Conservation (phyloP, 345 rosid species). For the Citrus glauca region DNA sequence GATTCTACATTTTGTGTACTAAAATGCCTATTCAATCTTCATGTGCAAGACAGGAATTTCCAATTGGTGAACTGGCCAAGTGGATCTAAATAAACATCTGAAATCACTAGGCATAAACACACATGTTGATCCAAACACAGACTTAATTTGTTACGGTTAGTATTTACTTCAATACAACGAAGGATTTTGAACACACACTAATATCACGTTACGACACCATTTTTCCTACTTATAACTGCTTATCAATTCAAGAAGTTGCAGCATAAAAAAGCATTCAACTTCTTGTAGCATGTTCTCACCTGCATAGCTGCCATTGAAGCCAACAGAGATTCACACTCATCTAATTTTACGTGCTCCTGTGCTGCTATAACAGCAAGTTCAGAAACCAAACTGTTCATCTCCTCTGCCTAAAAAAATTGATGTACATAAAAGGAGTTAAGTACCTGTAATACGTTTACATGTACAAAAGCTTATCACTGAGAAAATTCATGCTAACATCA, state of each 20-base stretch:
- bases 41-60: background rate
- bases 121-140: background rate
- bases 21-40: background rate
- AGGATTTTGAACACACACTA: background rate
- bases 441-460: conserved; percentile 9
- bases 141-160: background rate
- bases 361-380: conserved; percentile 56
- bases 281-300: conserved; percentile 34
- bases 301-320: conserved; percentile 63
- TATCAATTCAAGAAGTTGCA: background rate
- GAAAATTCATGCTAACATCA: background rate
- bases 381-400: conserved; percentile 48
- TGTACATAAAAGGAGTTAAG: background rate
- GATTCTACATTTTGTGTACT: no score
- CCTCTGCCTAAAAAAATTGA: conserved; percentile 43
- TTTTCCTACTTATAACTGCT: background rate
- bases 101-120: background rate
- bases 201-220: background rate
- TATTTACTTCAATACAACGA: background rate
- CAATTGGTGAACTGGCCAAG: background rate
- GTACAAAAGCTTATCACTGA: background rate
- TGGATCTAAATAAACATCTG: background rate
- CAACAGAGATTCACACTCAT: conserved; percentile 62
- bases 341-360: conserved; percentile 57
- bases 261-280: background rate